A percentile compares a stretch with the other conserved stretches of the same genome.
Evolutionary conservation across 768 basidiomycete species (phyloP).

Genomic region (Crucibulum laeve): DNA sequence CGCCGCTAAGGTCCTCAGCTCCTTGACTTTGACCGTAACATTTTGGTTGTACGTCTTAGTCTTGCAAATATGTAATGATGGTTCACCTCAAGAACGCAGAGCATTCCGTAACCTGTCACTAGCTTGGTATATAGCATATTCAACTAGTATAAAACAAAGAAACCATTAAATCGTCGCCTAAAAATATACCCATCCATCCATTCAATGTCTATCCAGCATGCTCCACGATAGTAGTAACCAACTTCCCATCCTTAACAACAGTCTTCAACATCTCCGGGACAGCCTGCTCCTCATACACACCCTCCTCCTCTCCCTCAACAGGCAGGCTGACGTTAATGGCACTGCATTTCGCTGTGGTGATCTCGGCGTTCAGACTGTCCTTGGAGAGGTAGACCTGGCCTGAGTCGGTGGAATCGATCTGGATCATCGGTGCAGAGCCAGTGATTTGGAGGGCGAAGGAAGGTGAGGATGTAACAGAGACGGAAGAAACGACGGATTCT

Average conservation of each 20-base stretch:
- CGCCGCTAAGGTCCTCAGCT: no score
- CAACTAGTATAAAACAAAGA: background rate
- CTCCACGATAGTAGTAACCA: slow-evolving; percentile 87
- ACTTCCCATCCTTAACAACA: slow-evolving; percentile 71
- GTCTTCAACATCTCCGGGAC: slow-evolving; percentile 97
- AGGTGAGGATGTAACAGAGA: slow-evolving; percentile 86
- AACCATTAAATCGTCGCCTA: background rate
- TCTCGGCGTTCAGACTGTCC: slow-evolving; percentile 70
- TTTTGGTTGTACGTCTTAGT: no score
- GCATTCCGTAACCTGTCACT: no score
- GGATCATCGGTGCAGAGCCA: slow-evolving; percentile 86
- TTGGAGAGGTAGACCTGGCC: slow-evolving; percentile 93
- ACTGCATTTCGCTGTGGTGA: slow-evolving; percentile 93
- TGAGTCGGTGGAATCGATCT: slow-evolving; percentile 91
- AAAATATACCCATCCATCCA: background rate
- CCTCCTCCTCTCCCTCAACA: slow-evolving; percentile 85
- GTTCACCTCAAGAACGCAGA: no score
- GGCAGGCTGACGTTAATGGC: slow-evolving; percentile 89
- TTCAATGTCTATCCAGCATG: slow-evolving; percentile 51
- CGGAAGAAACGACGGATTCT: slow-evolving; percentile 88
- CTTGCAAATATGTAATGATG: no score
- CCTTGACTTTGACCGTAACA: no score
- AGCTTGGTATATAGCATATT: background rate
- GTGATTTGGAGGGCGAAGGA: slow-evolving; percentile 93
- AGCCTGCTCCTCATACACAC: slow-evolving; percentile 83